These are phyloP conservation scores for Trypanosoma melophagium DNA, from an alignment of 208 protist species.

Conservation along the genomic window DNA sequence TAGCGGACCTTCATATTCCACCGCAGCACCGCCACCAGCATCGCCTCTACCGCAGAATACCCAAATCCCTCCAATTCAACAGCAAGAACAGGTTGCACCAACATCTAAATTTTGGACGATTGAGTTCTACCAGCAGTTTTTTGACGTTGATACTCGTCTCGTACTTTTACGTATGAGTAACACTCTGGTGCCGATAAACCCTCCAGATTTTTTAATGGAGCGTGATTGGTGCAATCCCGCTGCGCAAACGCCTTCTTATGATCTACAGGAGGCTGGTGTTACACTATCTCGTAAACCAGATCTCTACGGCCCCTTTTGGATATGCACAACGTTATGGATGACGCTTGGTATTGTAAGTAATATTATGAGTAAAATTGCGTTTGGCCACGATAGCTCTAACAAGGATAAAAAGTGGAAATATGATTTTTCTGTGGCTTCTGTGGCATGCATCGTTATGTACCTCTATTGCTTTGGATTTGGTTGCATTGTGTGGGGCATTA, in stretches of 20 bases:
- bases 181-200: constrained; percentile 61
- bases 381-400: constrained; percentile 29
- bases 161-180: constrained; percentile 77
- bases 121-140: constrained; percentile 90
- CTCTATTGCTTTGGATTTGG: constrained; percentile 84
- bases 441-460: constrained; percentile 80
- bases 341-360: constrained; percentile 81
- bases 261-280: constrained; percentile 48
- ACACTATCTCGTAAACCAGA: constrained; percentile 62
- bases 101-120: constrained; percentile 80
- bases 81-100: constrained; percentile 2
- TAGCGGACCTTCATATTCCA: neutral
- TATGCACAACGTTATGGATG: constrained; percentile 91
- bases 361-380: constrained; percentile 68
- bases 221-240: constrained; percentile 65
- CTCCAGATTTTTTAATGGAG: constrained; percentile 79
- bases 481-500: constrained; percentile 72
- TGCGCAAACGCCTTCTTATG: constrained; percentile 16
- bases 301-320: constrained; percentile 91
- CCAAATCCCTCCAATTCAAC: neutral
- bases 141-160: constrained; percentile 85
- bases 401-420: constrained; percentile 57
- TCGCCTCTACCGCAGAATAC: neutral
- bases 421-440: constrained; percentile 72
- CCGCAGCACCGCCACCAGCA: neutral